A percentile compares a stretch with the other conserved stretches of the same genome.
phyloP scores from a whole-genome alignment of 345 rosid species.

The Garcia nutans region DNA sequence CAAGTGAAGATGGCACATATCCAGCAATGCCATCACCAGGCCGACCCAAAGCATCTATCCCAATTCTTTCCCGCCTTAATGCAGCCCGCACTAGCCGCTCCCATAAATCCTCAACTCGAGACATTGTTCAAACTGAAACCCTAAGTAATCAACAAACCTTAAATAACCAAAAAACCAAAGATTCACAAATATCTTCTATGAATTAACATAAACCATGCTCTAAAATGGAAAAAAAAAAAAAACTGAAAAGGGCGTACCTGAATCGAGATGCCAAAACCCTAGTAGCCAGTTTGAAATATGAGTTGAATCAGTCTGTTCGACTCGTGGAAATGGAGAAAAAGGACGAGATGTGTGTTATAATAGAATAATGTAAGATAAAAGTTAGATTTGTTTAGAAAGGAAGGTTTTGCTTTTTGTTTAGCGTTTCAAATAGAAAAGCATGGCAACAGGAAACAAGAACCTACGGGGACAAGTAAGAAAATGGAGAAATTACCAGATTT shows the following conservation, averaged over 20 bases:
- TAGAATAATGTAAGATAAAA: too few species aligned
- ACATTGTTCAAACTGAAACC: constrained; percentile 48
- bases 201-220: not conserved
- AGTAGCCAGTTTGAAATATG: not conserved
- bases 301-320: constrained; percentile 13
- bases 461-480: not conserved
- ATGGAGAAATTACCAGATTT: not conserved
- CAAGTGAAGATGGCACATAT: constrained; percentile 81
- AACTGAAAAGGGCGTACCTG: not conserved
- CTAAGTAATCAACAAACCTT: not conserved
- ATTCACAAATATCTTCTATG: not conserved
- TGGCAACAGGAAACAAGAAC: not conserved
- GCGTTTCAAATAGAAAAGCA: not conserved
- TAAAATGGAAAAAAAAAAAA: not conserved
- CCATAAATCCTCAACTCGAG: constrained; percentile 76
- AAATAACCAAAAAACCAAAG: not conserved
- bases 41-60: constrained; percentile 47
- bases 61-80: constrained; percentile 62
- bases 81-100: constrained; percentile 88
- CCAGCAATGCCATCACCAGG: constrained; percentile 70
- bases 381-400: not conserved
- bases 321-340: not conserved
- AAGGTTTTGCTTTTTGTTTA: not conserved
- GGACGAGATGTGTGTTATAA: too few species aligned
- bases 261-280: constrained; percentile 3